phyloP scores from a whole-genome alignment of 805 yeast species.

The Hanseniaspora occidentalis region DNA sequence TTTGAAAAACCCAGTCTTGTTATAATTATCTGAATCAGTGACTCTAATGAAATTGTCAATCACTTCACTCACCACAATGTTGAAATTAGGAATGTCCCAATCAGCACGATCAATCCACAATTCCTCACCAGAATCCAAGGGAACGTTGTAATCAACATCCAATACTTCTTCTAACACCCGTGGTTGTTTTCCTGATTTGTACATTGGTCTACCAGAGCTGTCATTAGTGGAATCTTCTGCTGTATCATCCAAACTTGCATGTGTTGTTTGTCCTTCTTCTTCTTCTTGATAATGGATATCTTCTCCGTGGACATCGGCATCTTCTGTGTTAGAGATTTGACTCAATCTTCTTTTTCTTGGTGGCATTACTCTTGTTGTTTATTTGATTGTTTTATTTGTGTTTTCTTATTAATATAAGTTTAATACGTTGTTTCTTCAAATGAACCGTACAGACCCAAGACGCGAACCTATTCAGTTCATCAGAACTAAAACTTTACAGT shows the following conservation, averaged over 20 bases:
- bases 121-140: constrained; percentile 22
- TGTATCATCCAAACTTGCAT: too few relatives aligned
- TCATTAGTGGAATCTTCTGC: neutral
- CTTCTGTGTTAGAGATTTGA: neutral
- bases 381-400: neutral
- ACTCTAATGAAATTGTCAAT: constrained; percentile 15
- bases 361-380: constrained; percentile 8
- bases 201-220: constrained; percentile 9
- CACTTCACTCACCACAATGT: constrained; percentile 19
- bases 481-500: too few relatives aligned
- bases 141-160: constrained; percentile 15
- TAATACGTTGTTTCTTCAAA: neutral
- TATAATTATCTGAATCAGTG: neutral
- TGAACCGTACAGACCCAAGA: too few relatives aligned
- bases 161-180: constrained; percentile 9
- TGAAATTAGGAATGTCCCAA: constrained; percentile 24
- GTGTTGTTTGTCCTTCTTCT: neutral
- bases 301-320: constrained; percentile 1
- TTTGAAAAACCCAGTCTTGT: constrained; percentile 18
- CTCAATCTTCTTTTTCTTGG: constrained; percentile 13
- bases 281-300: constrained; percentile 3
- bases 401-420: neutral
- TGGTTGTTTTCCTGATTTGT: constrained; percentile 24
- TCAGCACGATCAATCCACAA: constrained; percentile 14
- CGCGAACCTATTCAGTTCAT: too few relatives aligned